phyloP scores from a whole-genome alignment of 768 basidiomycete species.

The Tubosaeta brunneosetosa region DNA sequence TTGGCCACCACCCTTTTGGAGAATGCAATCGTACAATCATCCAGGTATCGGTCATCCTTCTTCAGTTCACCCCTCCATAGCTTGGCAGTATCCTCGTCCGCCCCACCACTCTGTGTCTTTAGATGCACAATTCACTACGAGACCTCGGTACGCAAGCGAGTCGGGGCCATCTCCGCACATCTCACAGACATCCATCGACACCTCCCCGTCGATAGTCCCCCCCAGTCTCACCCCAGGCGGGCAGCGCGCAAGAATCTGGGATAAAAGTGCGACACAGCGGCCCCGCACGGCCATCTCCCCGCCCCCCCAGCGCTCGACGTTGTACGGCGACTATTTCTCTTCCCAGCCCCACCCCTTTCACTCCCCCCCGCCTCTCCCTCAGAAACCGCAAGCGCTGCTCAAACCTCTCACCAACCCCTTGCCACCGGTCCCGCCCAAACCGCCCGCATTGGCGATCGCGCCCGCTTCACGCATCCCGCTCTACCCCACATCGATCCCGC shows the following conservation, averaged over 20 bases:
- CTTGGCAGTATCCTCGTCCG: constrained; percentile 16
- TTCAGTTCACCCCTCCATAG: constrained; percentile 8
- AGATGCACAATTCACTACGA: constrained; percentile 14
- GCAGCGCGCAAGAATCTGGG: constrained; percentile 20
- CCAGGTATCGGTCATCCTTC: constrained; percentile 18
- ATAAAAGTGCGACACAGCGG: constrained; percentile 9
- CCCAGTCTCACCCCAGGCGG: constrained; percentile 23
- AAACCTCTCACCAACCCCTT: constrained; percentile 31
- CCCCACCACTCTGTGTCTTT: constrained; percentile 21
- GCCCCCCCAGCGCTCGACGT: constrained; percentile 10
- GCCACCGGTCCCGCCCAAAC: constrained; percentile 42
- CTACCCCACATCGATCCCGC: constrained; percentile 31
- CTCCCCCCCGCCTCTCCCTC: constrained; percentile 29
- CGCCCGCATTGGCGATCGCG: constrained; percentile 15
- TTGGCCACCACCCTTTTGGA: not conserved
- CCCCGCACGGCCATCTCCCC: constrained; percentile 9
- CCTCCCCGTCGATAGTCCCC: constrained; percentile 16
- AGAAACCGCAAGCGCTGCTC: constrained; percentile 25
- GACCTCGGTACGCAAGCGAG: constrained; percentile 22
- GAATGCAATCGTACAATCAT: constrained; percentile 32
- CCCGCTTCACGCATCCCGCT: constrained; percentile 26
- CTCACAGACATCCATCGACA: not conserved
- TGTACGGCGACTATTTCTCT: constrained; percentile 30
- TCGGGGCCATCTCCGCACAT: constrained; percentile 5
- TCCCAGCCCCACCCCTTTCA: constrained; percentile 16